These are phyloP conservation scores for Sonneratia alba DNA, from an alignment of 345 rosid genomes.

Conservation along the genomic window DNA sequence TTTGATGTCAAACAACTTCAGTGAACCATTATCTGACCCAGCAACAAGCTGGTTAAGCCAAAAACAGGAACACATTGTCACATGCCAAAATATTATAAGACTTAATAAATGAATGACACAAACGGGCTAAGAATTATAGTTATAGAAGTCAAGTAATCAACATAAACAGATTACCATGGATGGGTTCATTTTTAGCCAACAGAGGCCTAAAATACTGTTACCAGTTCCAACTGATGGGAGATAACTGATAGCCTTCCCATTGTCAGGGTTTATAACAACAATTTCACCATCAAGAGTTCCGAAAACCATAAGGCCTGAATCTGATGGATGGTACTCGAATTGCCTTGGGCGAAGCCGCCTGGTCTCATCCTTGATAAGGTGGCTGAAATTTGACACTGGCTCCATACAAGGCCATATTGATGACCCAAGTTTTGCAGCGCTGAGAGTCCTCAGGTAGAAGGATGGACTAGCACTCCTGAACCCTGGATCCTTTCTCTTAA, in stretches of 20 bases:
- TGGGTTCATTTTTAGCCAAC: conserved; percentile 46
- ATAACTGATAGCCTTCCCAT: conserved; percentile 30
- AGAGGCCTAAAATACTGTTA: conserved; percentile 43
- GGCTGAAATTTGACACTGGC: conserved; percentile 25
- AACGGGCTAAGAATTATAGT: background rate
- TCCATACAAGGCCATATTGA: conserved; percentile 34
- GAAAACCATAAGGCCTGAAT: conserved; percentile 39
- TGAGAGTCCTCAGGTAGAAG: conserved; percentile 36
- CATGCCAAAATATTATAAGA: background rate
- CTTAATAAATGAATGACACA: background rate
- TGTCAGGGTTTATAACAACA: conserved; percentile 38
- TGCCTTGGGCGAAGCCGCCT: conserved; percentile 44
- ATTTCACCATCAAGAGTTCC: conserved; percentile 54
- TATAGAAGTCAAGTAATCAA: background rate
- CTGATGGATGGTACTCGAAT: conserved; percentile 48
- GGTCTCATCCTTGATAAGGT: conserved; percentile 22
- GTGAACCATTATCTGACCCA: conserved; percentile 37
- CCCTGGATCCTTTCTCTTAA: conserved; percentile 18
- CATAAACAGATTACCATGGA: conserved; percentile 29
- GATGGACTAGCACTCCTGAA: conserved; percentile 19
- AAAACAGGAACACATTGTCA: conserved; percentile 6
- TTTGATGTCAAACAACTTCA: conserved; percentile 34
- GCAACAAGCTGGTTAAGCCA: conserved; percentile 29
- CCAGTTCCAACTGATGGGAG: conserved; percentile 25
- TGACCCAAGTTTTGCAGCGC: conserved; percentile 38